Conservation (phyloP, 768 basidiomycete genomes). For the Lentinula detonsa region DNA sequence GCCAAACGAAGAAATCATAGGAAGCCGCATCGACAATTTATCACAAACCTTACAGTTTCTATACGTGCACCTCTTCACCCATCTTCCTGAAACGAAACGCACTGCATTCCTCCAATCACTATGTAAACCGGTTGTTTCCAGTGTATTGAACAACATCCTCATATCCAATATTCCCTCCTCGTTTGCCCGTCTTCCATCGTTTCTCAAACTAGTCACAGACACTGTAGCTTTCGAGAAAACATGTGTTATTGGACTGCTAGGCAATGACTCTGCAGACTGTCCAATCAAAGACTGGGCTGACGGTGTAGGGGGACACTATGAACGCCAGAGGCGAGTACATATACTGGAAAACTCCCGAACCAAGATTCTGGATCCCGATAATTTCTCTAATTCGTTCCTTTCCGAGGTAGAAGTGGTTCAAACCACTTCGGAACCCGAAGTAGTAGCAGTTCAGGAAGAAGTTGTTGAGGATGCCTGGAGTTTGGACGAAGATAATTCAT, state of each 20-base stretch:
- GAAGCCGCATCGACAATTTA: conserved; percentile 48
- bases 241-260: conserved; percentile 43
- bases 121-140: conserved; percentile 50
- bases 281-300: conserved; percentile 66
- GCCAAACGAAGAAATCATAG: conserved; percentile 30
- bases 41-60: conserved; percentile 60
- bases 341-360: conserved; percentile 60
- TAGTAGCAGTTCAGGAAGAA: conserved; percentile 15
- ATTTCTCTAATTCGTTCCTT: conserved; percentile 32
- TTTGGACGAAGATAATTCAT: conserved; percentile 35
- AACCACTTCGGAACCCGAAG: conserved; percentile 24
- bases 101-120: conserved; percentile 50
- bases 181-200: conserved; percentile 52
- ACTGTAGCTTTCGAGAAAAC: conserved; percentile 64
- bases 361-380: conserved; percentile 41
- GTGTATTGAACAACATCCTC: conserved; percentile 62
- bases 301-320: conserved; percentile 68
- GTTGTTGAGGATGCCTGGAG: conserved; percentile 41
- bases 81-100: conserved; percentile 42
- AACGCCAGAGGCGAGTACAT: conserved; percentile 60
- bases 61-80: conserved; percentile 45
- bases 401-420: conserved; percentile 26
- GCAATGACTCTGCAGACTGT: conserved; percentile 38
- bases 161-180: conserved; percentile 66
- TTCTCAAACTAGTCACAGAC: conserved; percentile 48